Base-by-base conservation (phyloP, 768 basidiomycete genomes). In the Candolleomyces eurysporus region DNA sequence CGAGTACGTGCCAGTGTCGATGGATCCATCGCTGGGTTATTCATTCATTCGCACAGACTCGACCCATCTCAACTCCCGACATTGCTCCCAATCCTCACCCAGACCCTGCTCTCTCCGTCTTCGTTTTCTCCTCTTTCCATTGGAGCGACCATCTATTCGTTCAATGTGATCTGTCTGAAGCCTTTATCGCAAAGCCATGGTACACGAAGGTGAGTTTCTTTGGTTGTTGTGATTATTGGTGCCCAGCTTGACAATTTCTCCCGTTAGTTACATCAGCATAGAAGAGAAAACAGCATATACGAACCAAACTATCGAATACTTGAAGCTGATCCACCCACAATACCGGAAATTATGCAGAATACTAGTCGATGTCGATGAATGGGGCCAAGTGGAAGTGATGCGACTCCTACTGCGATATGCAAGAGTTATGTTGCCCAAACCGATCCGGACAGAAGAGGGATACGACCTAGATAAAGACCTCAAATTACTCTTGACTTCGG, bases 361-460 rank as follows among this genome's bases (percentile, higher is more conserved):
- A n/a, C 77, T 98, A 2, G 82, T 94, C 39, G 95, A 99, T 67
- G 88, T 90, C 4, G 97, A 99, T 67, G 96, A 97, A 71, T 99
- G 97, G 97, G 95, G 94, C 0, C 97, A 98, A 72, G 84, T 90
- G 6, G 84, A 88, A 50, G 73, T 94, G 19, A 79, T 96, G 62
- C 83, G 88, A 48, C 79, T 98, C 14, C 80, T 99, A 36, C 74
- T 88, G 59, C 79, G 91, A 61, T 99, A 99, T 70, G 91, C 85
- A 3, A 78, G 96, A 55, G 84, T 82, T 0, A 96, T 96, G 93
- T 79, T 97, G 36, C 82, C 85, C 2, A 79, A 87, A 63, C 89
- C 92, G 10, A 73, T 72, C 1, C 65, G 36, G 63, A 53, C 21
- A 43, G 56, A n/a, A 56, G 63, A 67, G 16, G 63, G n/a, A 39